Evolutionary conservation across 2,329 filamentous ascomycete species (phyloP).

Genomic region (Trichoderma afroharzianum): DNA sequence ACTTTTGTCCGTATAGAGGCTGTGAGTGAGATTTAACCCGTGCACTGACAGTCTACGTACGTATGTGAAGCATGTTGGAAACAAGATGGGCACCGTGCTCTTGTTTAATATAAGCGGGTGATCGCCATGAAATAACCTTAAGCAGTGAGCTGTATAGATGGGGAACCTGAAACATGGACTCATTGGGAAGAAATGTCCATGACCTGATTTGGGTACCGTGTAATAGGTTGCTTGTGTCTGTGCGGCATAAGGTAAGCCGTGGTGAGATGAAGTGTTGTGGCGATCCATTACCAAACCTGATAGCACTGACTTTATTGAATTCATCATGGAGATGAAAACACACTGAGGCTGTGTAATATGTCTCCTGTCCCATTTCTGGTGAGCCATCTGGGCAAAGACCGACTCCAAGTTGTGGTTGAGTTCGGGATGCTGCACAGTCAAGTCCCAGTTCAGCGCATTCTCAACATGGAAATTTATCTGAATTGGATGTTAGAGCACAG

Average conservation of each 20-base stretch:
- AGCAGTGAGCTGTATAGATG: background rate
- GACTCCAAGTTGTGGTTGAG: background rate
- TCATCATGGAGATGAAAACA: background rate
- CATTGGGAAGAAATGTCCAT: background rate
- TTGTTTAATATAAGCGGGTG: background rate
- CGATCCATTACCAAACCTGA: too few relatives aligned
- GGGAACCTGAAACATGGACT: background rate
- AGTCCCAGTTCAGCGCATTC: background rate
- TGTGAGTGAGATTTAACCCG: background rate
- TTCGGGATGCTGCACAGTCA: background rate
- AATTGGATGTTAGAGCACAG: background rate
- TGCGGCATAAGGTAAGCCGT: background rate
- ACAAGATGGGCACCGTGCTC: background rate
- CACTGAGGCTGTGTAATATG: background rate
- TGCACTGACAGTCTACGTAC: background rate
- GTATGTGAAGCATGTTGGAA: background rate
- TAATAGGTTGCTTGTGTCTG: background rate
- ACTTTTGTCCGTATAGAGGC: background rate
- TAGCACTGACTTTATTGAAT: too few relatives aligned
- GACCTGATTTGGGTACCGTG: background rate
- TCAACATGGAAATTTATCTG: background rate
- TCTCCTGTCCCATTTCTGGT: background rate
- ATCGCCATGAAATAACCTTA: background rate
- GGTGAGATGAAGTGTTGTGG: background rate
- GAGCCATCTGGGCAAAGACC: background rate